A percentile compares a stretch with the other conserved stretches of the same genome.
Evolutionary conservation across 495 filamentous ascomycete species (phyloP).

Genomic region (Tuber magnatum): DNA sequence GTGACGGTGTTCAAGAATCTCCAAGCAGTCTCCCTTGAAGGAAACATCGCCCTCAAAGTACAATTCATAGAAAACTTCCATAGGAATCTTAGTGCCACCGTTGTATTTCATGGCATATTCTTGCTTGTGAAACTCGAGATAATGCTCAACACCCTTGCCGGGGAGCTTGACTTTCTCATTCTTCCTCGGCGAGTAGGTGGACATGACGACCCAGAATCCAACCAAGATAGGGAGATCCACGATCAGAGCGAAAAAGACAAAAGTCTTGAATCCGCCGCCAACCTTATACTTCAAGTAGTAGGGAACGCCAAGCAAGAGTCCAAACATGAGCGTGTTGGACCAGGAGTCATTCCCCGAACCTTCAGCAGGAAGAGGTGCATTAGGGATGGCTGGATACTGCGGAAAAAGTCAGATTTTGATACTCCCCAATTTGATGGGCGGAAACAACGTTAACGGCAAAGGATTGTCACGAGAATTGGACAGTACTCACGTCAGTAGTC

Average conservation of each 20-base stretch:
- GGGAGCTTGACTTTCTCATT: slow-evolving; percentile 71
- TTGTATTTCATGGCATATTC: slow-evolving; percentile 64
- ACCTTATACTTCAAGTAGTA: slow-evolving; percentile 60
- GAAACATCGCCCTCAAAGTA: slow-evolving; percentile 80
- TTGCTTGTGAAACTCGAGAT: slow-evolving; percentile 73
- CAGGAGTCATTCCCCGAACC: slow-evolving; percentile 62
- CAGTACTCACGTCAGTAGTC: slow-evolving; percentile 58
- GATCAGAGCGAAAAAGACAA: slow-evolving; percentile 61
- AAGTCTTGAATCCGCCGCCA: slow-evolving; percentile 64
- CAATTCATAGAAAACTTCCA: slow-evolving; percentile 83
- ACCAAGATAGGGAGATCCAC: slow-evolving; percentile 60
- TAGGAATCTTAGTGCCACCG: slow-evolving; percentile 71
- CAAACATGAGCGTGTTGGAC: slow-evolving; percentile 57
- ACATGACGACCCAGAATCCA: slow-evolving; percentile 63
- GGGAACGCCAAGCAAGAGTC: slow-evolving; percentile 56
- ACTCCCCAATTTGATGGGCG: slow-evolving; percentile 15
- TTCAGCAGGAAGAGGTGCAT: slow-evolving; percentile 74
- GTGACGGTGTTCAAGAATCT: slow-evolving; percentile 74
- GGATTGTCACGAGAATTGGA: slow-evolving; percentile 17
- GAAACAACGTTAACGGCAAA: slow-evolving; percentile 4
- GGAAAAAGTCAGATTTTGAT: slow-evolving; percentile 38
- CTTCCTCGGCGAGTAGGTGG: slow-evolving; percentile 60
- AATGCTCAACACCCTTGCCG: slow-evolving; percentile 73
- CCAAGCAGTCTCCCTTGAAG: slow-evolving; percentile 76
- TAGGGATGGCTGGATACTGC: slow-evolving; percentile 70